Conservation (phyloP, 257 asterid genomes). For the Scutellaria minor region DNA sequence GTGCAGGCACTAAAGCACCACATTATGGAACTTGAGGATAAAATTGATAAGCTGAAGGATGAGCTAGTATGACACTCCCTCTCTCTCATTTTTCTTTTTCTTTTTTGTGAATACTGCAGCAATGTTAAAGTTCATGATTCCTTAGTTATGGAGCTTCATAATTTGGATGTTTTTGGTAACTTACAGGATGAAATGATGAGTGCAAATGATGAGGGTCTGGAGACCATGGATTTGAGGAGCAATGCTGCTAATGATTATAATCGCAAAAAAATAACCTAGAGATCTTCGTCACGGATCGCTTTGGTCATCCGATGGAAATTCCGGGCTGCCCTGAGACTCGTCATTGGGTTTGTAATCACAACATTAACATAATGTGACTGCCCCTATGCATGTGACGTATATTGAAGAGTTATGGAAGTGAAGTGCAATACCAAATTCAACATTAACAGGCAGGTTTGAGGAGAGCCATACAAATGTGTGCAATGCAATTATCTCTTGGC, state of each 20-base stretch:
- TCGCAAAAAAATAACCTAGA: slow-evolving; percentile 30
- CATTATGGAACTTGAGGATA: slow-evolving; percentile 63
- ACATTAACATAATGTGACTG: too few species aligned
- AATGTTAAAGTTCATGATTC: background rate
- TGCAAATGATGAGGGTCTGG: slow-evolving; percentile 44
- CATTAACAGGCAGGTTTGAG: too few species aligned
- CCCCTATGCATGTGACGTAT: too few species aligned
- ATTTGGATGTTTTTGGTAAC: slow-evolving; percentile 21
- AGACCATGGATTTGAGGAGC: slow-evolving; percentile 42
- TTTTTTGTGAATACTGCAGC: background rate
- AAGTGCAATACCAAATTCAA: too few species aligned
- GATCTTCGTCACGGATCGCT: background rate
- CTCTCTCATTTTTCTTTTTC: background rate
- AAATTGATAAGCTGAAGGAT: slow-evolving; percentile 62
- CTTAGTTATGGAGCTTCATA: background rate
- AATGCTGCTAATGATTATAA: slow-evolving; percentile 31
- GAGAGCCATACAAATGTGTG: too few species aligned
- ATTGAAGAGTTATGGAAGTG: too few species aligned
- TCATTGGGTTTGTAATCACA: too few species aligned
- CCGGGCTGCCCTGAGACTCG: too few species aligned
- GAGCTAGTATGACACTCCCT: slow-evolving; percentile 58
- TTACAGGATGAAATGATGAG: slow-evolving; percentile 63
- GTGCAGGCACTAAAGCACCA: slow-evolving; percentile 86
- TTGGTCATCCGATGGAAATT: too few species aligned
- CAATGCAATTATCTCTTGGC: too few species aligned